phyloP scores from a whole-genome alignment of 1,284 basidiomycete genomes.

The Inonotus obliquus region DNA sequence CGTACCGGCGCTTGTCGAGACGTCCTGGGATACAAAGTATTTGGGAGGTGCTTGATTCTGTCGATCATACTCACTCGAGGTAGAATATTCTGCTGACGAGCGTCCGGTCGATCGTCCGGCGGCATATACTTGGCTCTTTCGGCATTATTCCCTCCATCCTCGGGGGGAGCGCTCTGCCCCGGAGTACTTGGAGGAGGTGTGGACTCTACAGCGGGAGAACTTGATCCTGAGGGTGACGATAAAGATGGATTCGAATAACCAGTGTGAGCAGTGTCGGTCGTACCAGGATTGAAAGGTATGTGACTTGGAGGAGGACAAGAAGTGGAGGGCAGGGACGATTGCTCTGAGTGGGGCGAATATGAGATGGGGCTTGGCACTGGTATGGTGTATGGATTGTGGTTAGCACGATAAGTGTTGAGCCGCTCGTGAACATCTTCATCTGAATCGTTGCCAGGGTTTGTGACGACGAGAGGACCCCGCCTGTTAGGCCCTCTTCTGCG shows the following conservation, averaged over 20 bases:
- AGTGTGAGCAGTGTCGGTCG: background rate
- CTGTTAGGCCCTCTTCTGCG: slow-evolving; percentile 9
- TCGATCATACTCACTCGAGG: slow-evolving; percentile 13
- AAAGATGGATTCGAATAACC: slow-evolving; percentile 32
- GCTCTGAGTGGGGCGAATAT: slow-evolving; percentile 17
- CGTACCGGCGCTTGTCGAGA: slow-evolving; percentile 14
- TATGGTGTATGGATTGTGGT: background rate
- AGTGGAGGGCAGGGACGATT: slow-evolving; percentile 13
- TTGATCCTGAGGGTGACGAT: slow-evolving; percentile 62
- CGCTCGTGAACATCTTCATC: slow-evolving; percentile 16
- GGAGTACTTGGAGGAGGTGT: slow-evolving; percentile 66
- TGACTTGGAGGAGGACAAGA: slow-evolving; percentile 10
- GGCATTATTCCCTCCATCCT: slow-evolving; percentile 33
- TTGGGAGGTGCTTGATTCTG: slow-evolving; percentile 9
- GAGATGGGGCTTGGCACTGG: slow-evolving; percentile 14
- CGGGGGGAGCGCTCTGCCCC: slow-evolving; percentile 40
- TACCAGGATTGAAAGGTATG: slow-evolving; percentile 12
- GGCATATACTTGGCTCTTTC: slow-evolving; percentile 30
- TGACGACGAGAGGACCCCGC: slow-evolving; percentile 19
- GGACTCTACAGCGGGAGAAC: slow-evolving; percentile 53
- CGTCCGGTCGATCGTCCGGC: slow-evolving; percentile 17
- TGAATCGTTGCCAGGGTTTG: slow-evolving; percentile 19
- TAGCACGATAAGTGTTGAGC: background rate
- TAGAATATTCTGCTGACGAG: slow-evolving; percentile 8
- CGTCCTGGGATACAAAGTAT: background rate